A percentile compares a stretch with the other conserved stretches of the same genome.
phyloP scores from a whole-genome alignment of 2,329 filamentous ascomycete species.

The Verticillium longisporum region DNA sequence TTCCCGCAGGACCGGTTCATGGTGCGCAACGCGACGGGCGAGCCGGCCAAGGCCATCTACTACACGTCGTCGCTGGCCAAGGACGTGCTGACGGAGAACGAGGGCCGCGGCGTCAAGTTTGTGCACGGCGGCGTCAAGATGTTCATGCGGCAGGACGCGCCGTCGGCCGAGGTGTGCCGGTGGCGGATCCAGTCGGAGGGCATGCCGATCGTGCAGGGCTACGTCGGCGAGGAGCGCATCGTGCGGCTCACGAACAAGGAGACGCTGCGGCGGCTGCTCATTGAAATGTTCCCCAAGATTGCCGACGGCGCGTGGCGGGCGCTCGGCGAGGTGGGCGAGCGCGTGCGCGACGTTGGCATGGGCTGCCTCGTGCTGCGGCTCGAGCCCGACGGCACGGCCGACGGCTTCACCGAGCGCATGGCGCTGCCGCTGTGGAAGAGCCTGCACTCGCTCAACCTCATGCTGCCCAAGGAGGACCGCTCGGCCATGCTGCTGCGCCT shows the following conservation, averaged over 20 bases:
- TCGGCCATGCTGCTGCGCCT: slow-evolving; percentile 85
- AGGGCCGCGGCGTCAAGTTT: slow-evolving; percentile 87
- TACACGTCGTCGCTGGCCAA: slow-evolving; percentile 83
- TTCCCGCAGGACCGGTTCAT: slow-evolving; percentile 92
- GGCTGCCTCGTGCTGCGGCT: slow-evolving; percentile 88
- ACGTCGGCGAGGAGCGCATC: slow-evolving; percentile 72
- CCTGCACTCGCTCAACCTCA: slow-evolving; percentile 85
- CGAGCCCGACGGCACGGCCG: slow-evolving; percentile 61
- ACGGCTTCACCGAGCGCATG: slow-evolving; percentile 65
- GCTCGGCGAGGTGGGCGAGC: slow-evolving; percentile 82
- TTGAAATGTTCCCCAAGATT: slow-evolving; percentile 96
- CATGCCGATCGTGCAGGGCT: slow-evolving; percentile 82
- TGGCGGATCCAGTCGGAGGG: slow-evolving; percentile 97
- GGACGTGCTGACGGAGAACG: slow-evolving; percentile 79
- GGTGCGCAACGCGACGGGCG: slow-evolving; percentile 86
- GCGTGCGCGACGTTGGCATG: slow-evolving; percentile 72
- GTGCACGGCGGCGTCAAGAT: slow-evolving; percentile 97
- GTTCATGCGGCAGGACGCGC: slow-evolving; percentile 96
- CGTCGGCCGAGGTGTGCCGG: slow-evolving; percentile 76
- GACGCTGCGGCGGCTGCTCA: slow-evolving; percentile 74
- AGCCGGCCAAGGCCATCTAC: slow-evolving; percentile 91
- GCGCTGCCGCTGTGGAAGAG: slow-evolving; percentile 92
- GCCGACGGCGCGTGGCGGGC: slow-evolving; percentile 65
- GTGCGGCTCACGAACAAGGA: slow-evolving; percentile 69
- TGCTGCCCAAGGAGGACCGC: slow-evolving; percentile 96